Percentiles rank a stretch among this genome's conserved stretches.
phyloP scores from a whole-genome alignment of 208 protist genomes.

The Novymonas esmeraldas region DNA sequence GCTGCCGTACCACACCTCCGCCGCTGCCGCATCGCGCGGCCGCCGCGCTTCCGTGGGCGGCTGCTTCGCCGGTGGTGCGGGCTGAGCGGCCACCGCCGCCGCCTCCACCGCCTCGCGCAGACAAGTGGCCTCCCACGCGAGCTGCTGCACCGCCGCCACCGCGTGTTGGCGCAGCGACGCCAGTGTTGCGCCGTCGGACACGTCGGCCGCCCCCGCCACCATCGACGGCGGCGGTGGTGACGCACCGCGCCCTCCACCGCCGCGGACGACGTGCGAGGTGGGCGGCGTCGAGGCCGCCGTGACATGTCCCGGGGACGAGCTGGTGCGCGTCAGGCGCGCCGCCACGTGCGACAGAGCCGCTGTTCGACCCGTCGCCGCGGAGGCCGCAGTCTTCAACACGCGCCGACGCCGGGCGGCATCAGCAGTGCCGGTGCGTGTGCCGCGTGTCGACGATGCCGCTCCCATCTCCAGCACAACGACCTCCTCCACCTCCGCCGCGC shows the following conservation, averaged over 20 bases:
- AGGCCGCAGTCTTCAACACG: too few relatives aligned
- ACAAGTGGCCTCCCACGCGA: conserved; percentile 18
- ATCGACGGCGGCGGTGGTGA: not conserved
- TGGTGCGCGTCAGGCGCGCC: conserved; percentile 4
- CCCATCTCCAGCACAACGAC: conserved; percentile 6
- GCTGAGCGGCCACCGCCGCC: too few relatives aligned
- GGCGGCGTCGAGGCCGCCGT: too few relatives aligned
- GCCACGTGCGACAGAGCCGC: conserved; percentile 6
- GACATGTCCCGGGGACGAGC: too few relatives aligned
- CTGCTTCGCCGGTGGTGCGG: not conserved
- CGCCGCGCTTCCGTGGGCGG: not conserved
- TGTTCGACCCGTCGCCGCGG: not conserved
- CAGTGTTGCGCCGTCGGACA: conserved; percentile 5
- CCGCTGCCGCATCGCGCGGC: not conserved
- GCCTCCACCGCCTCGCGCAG: conserved; percentile 9
- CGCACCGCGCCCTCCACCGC: too few relatives aligned
- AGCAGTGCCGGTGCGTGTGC: not conserved
- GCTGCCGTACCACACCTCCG: conserved; percentile 1
- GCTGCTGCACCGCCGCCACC: conserved; percentile 18
- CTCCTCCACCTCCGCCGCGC: conserved; percentile 26
- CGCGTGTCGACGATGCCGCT: not conserved
- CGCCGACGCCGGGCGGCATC: not conserved
- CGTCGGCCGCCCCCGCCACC: not conserved
- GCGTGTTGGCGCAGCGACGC: conserved; percentile 24
- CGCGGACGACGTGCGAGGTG: too few relatives aligned